These are phyloP conservation scores for Penicillium psychrofluorescens DNA, from an alignment of 495 filamentous ascomycete genomes.

Conservation along the genomic window DNA sequence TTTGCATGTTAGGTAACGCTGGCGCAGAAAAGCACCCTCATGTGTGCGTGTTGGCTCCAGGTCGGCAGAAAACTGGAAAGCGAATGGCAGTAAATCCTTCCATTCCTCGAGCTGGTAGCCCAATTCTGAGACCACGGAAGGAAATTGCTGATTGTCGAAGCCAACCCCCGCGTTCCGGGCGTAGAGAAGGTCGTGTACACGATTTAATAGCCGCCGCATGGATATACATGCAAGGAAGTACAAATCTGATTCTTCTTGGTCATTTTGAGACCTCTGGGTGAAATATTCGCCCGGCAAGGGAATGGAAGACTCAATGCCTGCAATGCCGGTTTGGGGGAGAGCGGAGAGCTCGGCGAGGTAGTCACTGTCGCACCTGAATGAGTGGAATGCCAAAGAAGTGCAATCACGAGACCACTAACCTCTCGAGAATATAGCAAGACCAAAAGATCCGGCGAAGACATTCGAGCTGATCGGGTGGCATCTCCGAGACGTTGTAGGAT, in stretches of 20 bases:
- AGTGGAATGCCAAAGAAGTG: too few species aligned
- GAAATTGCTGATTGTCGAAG: slow-evolving; percentile 30
- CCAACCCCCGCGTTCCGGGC: slow-evolving; percentile 15
- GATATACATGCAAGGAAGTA: slow-evolving; percentile 31
- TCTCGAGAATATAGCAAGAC: slow-evolving; percentile 42
- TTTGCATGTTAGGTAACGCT: slow-evolving; percentile 39
- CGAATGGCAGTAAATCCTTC: slow-evolving; percentile 30
- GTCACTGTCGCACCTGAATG: slow-evolving; percentile 2
- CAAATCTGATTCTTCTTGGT: slow-evolving; percentile 18
- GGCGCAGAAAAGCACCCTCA: slow-evolving; percentile 32
- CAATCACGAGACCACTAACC: slow-evolving; percentile 1
- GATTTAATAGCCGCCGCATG: slow-evolving; percentile 29
- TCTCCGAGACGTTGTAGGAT: slow-evolving; percentile 1
- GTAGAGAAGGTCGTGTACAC: slow-evolving; percentile 24
- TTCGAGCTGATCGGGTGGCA: slow-evolving; percentile 23
- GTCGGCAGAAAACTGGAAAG: slow-evolving; percentile 28
- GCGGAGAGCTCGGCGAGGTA: slow-evolving; percentile 29
- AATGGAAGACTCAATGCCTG: slow-evolving; percentile 35
- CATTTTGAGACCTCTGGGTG: slow-evolving; percentile 9
- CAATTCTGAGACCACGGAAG: slow-evolving; percentile 31
- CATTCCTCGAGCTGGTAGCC: slow-evolving; percentile 38
- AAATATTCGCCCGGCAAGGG: slow-evolving; percentile 25
- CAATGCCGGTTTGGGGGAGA: slow-evolving; percentile 35
- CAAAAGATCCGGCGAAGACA: slow-evolving; percentile 40
- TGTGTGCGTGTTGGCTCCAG: slow-evolving; percentile 12